Conservation (phyloP, 148 eudicot species). For the Rhododendron griersonianum region DNA sequence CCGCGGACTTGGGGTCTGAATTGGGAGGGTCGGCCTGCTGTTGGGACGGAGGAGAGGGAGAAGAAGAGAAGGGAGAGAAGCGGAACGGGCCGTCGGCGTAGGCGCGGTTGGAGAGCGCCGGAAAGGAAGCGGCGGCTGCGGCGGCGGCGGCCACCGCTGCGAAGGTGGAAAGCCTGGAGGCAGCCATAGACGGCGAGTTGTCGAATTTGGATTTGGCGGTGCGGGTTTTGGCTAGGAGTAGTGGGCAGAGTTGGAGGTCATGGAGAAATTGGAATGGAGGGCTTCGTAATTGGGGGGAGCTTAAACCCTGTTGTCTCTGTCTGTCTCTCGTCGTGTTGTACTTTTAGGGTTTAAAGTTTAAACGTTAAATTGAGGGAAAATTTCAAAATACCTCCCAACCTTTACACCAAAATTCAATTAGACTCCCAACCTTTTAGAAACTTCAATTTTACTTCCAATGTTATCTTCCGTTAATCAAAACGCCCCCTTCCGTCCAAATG, state of each 20-base stretch:
- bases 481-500: too few species aligned
- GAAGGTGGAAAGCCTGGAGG: constrained; percentile 36
- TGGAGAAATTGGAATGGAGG: neutral
- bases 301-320: neutral
- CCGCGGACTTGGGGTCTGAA: constrained; percentile 16
- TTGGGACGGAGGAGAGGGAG: constrained; percentile 22
- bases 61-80: constrained; percentile 41
- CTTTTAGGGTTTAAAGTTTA: constrained; percentile 14
- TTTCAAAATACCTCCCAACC: too few species aligned
- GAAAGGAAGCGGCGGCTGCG: constrained; percentile 31
- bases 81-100: constrained; percentile 59
- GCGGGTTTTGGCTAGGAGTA: neutral
- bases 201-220: neutral
- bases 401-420: too few species aligned
- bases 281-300: neutral
- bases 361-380: neutral
- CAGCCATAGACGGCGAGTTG: constrained; percentile 33
- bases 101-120: constrained; percentile 28
- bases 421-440: too few species aligned
- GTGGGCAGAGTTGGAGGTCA: neutral
- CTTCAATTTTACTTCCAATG: too few species aligned
- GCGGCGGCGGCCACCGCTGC: constrained; percentile 39
- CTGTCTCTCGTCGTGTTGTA: too few species aligned
- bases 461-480: too few species aligned
- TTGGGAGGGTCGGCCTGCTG: constrained; percentile 14